These are phyloP conservation scores for Penicillium canariense DNA, from an alignment of 495 filamentous ascomycete species.

Conservation along the genomic window DNA sequence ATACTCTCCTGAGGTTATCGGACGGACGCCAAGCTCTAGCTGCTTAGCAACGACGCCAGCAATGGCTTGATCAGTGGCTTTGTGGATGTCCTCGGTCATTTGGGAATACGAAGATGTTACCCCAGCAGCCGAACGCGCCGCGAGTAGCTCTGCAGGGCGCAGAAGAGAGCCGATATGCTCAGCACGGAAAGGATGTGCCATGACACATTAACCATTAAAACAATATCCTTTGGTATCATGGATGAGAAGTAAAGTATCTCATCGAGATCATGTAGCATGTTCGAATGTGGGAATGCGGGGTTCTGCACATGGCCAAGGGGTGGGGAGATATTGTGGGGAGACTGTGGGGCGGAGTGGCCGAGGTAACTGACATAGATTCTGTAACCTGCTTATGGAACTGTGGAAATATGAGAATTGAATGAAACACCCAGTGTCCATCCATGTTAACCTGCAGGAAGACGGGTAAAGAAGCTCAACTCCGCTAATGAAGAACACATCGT, in stretches of 20 bases:
- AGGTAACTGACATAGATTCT: background rate
- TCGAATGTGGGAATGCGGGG: background rate
- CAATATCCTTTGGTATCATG: background rate
- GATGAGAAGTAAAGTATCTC: background rate
- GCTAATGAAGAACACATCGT: too few species aligned
- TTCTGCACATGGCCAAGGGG: background rate
- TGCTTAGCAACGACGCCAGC: constrained; percentile 15
- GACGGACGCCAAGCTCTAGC: constrained; percentile 14
- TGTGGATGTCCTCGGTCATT: background rate
- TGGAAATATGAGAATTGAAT: too few species aligned
- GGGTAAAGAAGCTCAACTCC: too few species aligned
- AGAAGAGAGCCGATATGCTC: constrained; percentile 29
- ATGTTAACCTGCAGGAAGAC: too few species aligned
- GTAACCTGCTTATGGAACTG: too few species aligned
- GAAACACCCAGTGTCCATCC: too few species aligned
- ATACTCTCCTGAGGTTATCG: constrained; percentile 25
- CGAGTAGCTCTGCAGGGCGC: constrained; percentile 18
- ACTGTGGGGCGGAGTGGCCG: background rate
- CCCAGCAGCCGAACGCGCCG: constrained; percentile 22
- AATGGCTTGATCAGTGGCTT: constrained; percentile 13
- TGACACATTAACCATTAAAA: background rate
- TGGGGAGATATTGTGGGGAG: constrained; percentile 2
- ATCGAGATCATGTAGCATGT: background rate
- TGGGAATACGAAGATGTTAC: constrained; percentile 11
- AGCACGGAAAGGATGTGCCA: constrained; percentile 30